Evolutionary conservation across 805 yeast species (phyloP).

Genomic region (Suhomyces pyralidae): DNA sequence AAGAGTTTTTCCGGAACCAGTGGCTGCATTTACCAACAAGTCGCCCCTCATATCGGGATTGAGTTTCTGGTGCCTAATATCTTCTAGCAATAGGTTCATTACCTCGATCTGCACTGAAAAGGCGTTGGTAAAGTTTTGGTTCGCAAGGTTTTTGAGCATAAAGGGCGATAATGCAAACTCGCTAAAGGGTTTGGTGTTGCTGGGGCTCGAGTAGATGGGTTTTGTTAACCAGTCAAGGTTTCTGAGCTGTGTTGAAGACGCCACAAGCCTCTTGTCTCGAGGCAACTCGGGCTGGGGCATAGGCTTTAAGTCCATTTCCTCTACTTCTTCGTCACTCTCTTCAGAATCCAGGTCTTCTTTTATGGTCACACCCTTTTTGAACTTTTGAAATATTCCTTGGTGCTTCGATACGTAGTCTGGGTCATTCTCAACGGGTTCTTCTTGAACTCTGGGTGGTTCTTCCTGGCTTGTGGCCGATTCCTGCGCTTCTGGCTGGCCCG

Average conservation of each 20-base stretch:
- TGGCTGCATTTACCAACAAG: slow-evolving; percentile 84
- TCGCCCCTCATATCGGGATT: slow-evolving; percentile 66
- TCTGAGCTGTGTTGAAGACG: slow-evolving; percentile 24
- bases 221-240: slow-evolving; percentile 64
- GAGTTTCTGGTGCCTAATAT: slow-evolving; percentile 35
- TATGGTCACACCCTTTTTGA: slow-evolving; percentile 20
- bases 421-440: slow-evolving; percentile 5
- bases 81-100: slow-evolving; percentile 50
- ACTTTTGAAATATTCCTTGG: slow-evolving; percentile 16
- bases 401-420: slow-evolving; percentile 20
- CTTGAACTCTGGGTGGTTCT: not conserved
- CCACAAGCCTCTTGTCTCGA: slow-evolving; percentile 40
- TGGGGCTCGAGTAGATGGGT: slow-evolving; percentile 57
- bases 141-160: slow-evolving; percentile 46
- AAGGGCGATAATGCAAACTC: slow-evolving; percentile 45
- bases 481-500: not conserved
- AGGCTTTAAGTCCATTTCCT: slow-evolving; percentile 51
- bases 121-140: slow-evolving; percentile 50
- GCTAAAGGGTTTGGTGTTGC: slow-evolving; percentile 43
- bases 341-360: slow-evolving; percentile 27
- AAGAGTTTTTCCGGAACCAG: slow-evolving; percentile 94
- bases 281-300: slow-evolving; percentile 83
- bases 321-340: slow-evolving; percentile 16
- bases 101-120: slow-evolving; percentile 77
- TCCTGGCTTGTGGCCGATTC: not conserved